Evolutionary conservation across 768 basidiomycete genomes (phyloP), one percentile per base, ranked within the genome.

Genomic region (Collybia nuda): DNA sequence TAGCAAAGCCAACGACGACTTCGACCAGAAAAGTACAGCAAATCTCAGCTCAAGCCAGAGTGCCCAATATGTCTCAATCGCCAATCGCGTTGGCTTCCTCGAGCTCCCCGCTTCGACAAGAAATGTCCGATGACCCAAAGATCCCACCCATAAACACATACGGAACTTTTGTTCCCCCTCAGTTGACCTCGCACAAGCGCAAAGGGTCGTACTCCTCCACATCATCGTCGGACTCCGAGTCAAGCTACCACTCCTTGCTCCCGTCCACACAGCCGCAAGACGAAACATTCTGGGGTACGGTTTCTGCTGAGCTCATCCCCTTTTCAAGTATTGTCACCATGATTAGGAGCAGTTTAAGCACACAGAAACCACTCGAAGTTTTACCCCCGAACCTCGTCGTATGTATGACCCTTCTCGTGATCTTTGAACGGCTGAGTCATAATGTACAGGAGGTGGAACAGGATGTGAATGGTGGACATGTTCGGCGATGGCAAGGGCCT

Each of bases 121-220:
- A 32, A 32, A 32, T 11, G 14, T 24, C 17, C 36, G n/a, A n/a
- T 15, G 61, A 77, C 55, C 74, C 75, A 1, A 54, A 72, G 15
- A 71, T 78, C 26, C 74, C 76, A 0, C 63, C 76, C 5, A 76
- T 77, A 60, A 80, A 77, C 54, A 68, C 70, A 1, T 82, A 82
- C 51, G 80, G 81, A 4, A 77, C 77, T 7, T 77, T 79, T 52
- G 58, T 72, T 29, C 56, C 67, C 57, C 44, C 23, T 23, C 23
- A 17, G 58, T 50, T 14, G 14, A 11, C 32, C 3, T 56, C 41
- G 55, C 41, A 53, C 45, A 36, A 51, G 56, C 51, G 52, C 47
- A 36, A 50, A 47, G 52, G 58, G 21, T 39, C 53, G 35, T 52
- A 66, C 32, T 62, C 61, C 4, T 56, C 53, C 18, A 39, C 55